Evolutionary conservation across 805 yeast species (phyloP), one percentile per base, ranked within the genome.

Genomic region (Yamadazyma akitaensis): DNA sequence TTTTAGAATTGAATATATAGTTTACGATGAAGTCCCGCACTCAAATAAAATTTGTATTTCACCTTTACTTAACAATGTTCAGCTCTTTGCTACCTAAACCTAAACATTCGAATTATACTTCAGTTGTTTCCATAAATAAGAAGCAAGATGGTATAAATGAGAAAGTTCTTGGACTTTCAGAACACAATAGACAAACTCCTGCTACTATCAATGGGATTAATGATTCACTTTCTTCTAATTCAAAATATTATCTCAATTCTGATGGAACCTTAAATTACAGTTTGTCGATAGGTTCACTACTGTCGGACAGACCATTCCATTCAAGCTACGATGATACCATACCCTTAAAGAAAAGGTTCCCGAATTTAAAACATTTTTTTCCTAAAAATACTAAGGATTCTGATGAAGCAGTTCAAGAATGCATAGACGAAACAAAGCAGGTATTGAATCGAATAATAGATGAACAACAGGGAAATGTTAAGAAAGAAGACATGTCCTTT

Each of bases 281-380:
- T 32, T 37, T 50, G 14, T 62, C 70, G 0, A 59, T 63, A 9
- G 36, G 40, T 16, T 61, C 65, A 2, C 42, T 53, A 2, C 42
- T 34, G 14, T 37, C 51, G 1, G 43, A 46, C 12, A 26, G 72
- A 26, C 55, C 56, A 10, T 67, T 68, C 13, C 83, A 79, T 50
- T 58, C 81, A 0, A 64, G 78, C 0, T 77, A 79, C 44, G 72
- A 75, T 31, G 85, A 80, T 44, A 75, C 85, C 26, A 74, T 83
- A 21, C 90, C 91, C 0, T 63, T 84, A 41, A 73, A 86, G 49
- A 52, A 51, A 38, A 50, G 61, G 43, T 70, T 52, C 42, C 75
- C 75, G 10, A 59, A 66, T 43, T 58, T 72, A 44, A 65, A 62
- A 30, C 76, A 70, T 48, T 60, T 60, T 40, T 71, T 72, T 42